Evolutionary conservation across 768 basidiomycete genomes (phyloP).

Genomic region (Lyophyllum semitale): DNA sequence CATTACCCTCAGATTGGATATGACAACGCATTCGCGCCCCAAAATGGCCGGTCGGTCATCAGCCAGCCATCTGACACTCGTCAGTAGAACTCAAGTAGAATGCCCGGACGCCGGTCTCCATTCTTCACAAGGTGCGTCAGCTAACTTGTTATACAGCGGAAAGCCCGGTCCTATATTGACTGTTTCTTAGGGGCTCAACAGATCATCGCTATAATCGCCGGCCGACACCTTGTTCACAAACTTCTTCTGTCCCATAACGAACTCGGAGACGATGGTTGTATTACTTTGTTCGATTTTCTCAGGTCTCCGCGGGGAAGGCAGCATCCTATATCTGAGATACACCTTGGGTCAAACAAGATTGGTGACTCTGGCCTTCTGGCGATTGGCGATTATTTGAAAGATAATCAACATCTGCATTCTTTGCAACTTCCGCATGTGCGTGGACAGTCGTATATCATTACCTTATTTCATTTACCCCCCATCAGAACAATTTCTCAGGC

Average conservation of each 20-base stretch:
- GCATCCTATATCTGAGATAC: conserved; percentile 54
- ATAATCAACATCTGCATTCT: conserved; percentile 46
- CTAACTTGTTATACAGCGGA: background rate
- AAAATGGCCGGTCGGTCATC: background rate
- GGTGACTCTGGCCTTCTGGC: conserved; percentile 55
- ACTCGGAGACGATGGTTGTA: conserved; percentile 59
- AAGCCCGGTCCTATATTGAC: background rate
- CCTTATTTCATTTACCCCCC: background rate
- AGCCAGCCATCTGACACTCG: background rate
- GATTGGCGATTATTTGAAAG: conserved; percentile 51
- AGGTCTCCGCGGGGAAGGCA: conserved; percentile 45
- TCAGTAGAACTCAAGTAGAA: conserved; percentile 24
- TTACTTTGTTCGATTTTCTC: conserved; percentile 55
- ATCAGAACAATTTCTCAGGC: conserved; percentile 26
- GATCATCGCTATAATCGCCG: conserved; percentile 47
- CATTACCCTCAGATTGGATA: background rate
- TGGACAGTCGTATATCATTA: conserved; percentile 2
- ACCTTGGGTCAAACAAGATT: conserved; percentile 57
- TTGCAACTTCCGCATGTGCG: conserved; percentile 62
- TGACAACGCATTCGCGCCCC: background rate
- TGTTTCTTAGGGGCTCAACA: conserved; percentile 45
- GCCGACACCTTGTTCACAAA: conserved; percentile 49
- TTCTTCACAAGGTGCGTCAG: conserved; percentile 23
- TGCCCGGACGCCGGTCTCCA: conserved; percentile 27
- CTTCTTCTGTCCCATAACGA: conserved; percentile 57